Conservation (phyloP, 2,329 filamentous ascomycete genomes). For the Pyrenophora teres region DNA sequence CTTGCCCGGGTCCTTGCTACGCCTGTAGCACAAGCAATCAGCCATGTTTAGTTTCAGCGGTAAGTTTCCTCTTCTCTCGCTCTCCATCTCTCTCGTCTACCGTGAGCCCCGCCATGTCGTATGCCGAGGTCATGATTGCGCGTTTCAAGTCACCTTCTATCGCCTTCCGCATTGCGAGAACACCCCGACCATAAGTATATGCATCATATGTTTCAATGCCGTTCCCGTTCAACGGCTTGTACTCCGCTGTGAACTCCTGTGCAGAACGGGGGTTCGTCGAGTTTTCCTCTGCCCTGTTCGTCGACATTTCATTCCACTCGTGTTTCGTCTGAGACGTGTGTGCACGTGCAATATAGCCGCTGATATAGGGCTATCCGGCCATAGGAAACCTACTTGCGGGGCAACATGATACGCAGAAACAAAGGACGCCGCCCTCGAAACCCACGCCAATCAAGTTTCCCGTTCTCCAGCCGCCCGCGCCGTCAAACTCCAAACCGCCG, state of each 20-base stretch:
- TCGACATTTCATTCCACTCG: slow-evolving; percentile 28
- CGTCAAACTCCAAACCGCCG: slow-evolving; percentile 29
- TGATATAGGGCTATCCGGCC: slow-evolving; percentile 30
- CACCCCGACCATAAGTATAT: neutral
- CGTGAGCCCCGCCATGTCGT: slow-evolving; percentile 1
- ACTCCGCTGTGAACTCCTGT: neutral
- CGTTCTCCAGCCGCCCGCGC: slow-evolving; percentile 47
- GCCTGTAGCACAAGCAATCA: slow-evolving; percentile 7
- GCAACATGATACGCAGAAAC: slow-evolving; percentile 46
- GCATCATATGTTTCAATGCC: neutral
- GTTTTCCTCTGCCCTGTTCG: slow-evolving; percentile 15
- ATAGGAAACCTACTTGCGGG: slow-evolving; percentile 46
- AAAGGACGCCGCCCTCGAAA: slow-evolving; percentile 54
- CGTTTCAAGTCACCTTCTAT: neutral
- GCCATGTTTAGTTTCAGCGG: slow-evolving; percentile 47
- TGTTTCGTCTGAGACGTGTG: slow-evolving; percentile 33
- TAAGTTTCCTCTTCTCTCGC: slow-evolving; percentile 28
- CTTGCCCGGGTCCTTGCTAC: slow-evolving; percentile 1
- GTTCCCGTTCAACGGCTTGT: neutral
- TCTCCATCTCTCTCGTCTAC: neutral
- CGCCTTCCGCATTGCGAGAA: slow-evolving; percentile 2
- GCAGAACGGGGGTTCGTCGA: neutral
- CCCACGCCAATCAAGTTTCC: slow-evolving; percentile 60
- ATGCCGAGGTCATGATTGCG: slow-evolving; percentile 2
- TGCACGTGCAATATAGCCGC: slow-evolving; percentile 35